Base-by-base conservation (phyloP, 192 early-diverging fungal genomes). In the Dissophora globulifera region DNA sequence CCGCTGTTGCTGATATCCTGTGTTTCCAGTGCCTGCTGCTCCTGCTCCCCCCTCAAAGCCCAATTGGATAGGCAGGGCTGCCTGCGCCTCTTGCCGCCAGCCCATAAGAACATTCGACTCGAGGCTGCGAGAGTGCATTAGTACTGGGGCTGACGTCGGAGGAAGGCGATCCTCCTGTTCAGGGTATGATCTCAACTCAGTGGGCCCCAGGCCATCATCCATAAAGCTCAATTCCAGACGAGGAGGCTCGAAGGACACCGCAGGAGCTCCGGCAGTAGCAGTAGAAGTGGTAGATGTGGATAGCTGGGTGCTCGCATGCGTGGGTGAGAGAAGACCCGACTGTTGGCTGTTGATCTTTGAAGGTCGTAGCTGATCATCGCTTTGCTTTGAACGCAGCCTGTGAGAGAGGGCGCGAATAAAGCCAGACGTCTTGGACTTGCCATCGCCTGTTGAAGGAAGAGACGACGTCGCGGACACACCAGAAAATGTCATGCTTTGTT, bases 371-470 rank as follows among this genome's bases (percentile, higher is more conserved):
- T 65, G 62, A 40, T 67, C 72, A 16, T 76, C 72, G 11, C 64
- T 76, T 6, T 66, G 62, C 53, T 67, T 76, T 20, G 63, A 56
- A 3, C 72, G 72, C 63, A 76, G 30, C 25, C 64, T 76, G 19
- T 32, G 50, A 4, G 69, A 66, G 0, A 76, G 27, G 22, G 72
- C 72, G 0, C 72, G 72, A 10, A 76, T 76, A 15, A 76, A 76
- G 2, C 58, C 58, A 8, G 63, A 43, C 1, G 58, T 62, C 41
- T 62, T 76, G 10, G 71, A 42, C 41, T 45, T 66, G 49, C 50
- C 35, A 40, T 47, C 49, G 22, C 41, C 17, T 9, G 9, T 38
- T 13, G 59, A 50, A 17, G 32, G 54, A 12, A 30, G 53, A 26
- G 72, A 67, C 11, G 72, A 67, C 1, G 57, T n/a, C 0, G 57